Base-by-base conservation (phyloP, 2,329 filamentous ascomycete species). In the Neocucurbitaria cava region DNA sequence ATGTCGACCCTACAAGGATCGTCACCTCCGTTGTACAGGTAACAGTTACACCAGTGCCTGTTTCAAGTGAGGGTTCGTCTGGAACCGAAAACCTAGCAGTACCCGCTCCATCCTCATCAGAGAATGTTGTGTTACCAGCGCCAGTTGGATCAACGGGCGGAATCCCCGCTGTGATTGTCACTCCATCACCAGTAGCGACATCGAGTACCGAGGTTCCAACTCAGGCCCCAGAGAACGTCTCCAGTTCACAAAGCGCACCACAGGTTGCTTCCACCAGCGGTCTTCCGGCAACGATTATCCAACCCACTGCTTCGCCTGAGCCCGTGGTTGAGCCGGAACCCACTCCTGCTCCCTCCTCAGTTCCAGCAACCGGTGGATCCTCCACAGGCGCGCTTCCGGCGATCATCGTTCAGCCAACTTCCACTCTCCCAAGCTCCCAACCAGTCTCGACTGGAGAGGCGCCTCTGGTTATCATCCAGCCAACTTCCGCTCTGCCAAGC, bases 21-120 rank as follows among this genome's bases (percentile, higher is more conserved):
- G 33, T 56, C 6, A 59, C 68, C 13, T 36, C 60, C 7, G 46
- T 50, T 3, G 28, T 51, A 10, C 49, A 51, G 8, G 52, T 64
- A 3, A 57, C 56, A 15, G 51, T 67, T 11, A 69, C 62, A 8
- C 46, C 62, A 21, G 60, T 68, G 23, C 59, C 63, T 3, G 51
- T 59, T 10, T 33, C 20, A 18, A 50, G 24, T 33, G 38, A 55
- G 41, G 18, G 35, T 9, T 18, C 48, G 13, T 23, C 46, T 8
- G 57, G 58, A 23, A 61, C 59, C 20, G 43, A 52, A 26, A 56
- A 56, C 18, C 30, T 53, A 5, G 43, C 39, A 3, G 44, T 42
- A 5, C 44, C 56, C 8, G 26, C 48, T 35, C 43, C 52, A 30
- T 28, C 56, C 24, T 52, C 47, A 9, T 39, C 43, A 11, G 23